Conservation (phyloP, 192 early-diverging fungal species). For the Coemansia sp. region DNA sequence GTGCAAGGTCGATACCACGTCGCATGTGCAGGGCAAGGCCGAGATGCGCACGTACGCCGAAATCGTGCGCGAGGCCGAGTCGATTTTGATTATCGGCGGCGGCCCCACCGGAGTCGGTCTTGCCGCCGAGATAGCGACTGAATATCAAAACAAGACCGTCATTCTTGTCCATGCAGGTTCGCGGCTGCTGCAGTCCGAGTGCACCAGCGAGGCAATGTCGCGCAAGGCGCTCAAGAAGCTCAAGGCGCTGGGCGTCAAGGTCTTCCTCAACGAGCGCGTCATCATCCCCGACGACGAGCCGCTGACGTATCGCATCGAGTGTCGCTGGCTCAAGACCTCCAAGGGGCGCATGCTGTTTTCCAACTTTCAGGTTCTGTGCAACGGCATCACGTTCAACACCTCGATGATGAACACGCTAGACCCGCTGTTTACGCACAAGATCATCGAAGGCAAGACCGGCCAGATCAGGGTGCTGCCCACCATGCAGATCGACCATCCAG, state of each 20-base stretch:
- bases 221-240: slow-evolving; percentile 56
- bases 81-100: slow-evolving; percentile 67
- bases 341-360: slow-evolving; percentile 48
- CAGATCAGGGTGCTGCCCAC: slow-evolving; percentile 68
- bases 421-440: slow-evolving; percentile 38
- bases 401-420: slow-evolving; percentile 57
- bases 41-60: slow-evolving; percentile 42
- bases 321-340: slow-evolving; percentile 50
- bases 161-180: slow-evolving; percentile 36
- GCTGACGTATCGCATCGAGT: slow-evolving; percentile 25
- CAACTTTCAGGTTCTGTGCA: slow-evolving; percentile 65
- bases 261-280: slow-evolving; percentile 59
- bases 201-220: slow-evolving; percentile 50
- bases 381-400: slow-evolving; percentile 71
- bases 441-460: slow-evolving; percentile 55
- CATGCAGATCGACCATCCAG: slow-evolving; percentile 66
- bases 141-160: slow-evolving; percentile 39
- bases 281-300: slow-evolving; percentile 62
- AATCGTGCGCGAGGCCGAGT: slow-evolving; percentile 57
- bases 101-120: slow-evolving; percentile 77
- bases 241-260: slow-evolving; percentile 51
- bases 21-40: slow-evolving; percentile 32
- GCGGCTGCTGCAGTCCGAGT: slow-evolving; percentile 42
- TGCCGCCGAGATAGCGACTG: slow-evolving; percentile 64
- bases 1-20: slow-evolving; percentile 46